Evolutionary conservation across 331 rosid genomes (phyloP).

Genomic region (Prunus yedoensis): DNA sequence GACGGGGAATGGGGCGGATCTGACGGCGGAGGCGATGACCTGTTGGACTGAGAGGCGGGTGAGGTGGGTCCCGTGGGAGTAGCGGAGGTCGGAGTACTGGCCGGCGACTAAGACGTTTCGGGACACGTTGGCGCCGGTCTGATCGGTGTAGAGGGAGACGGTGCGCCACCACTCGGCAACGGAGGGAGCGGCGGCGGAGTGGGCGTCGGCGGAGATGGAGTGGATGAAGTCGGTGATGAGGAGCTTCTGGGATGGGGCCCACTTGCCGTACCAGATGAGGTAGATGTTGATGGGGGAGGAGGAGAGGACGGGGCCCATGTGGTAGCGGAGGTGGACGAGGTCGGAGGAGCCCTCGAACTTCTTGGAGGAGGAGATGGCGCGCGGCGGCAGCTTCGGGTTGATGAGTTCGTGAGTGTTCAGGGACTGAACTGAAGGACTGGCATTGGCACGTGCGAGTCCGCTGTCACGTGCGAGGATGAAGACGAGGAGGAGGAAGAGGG

Average conservation of each 20-base stretch:
- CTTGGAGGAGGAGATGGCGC: constrained; percentile 57
- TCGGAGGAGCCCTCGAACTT: constrained; percentile 82
- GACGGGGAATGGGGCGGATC: constrained; percentile 64
- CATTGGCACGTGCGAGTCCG: neutral
- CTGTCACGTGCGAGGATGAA: neutral
- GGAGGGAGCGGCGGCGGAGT: constrained; percentile 54
- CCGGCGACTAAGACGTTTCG: constrained; percentile 63
- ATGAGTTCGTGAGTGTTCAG: constrained; percentile 22
- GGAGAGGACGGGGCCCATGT: constrained; percentile 92
- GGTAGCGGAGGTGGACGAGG: constrained; percentile 71
- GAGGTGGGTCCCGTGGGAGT: constrained; percentile 64
- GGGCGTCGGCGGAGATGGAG: constrained; percentile 50
- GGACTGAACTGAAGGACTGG: constrained; percentile 29
- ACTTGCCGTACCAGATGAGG: constrained; percentile 88
- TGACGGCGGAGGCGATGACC: constrained; percentile 68
- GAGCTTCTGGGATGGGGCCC: constrained; percentile 53
- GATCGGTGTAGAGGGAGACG: constrained; percentile 80
- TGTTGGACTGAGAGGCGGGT: constrained; percentile 77
- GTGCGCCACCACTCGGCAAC: constrained; percentile 89
- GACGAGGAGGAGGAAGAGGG: neutral
- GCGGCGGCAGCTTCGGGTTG: constrained; percentile 72
- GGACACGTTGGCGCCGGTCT: constrained; percentile 87
- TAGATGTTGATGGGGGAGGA: constrained; percentile 71
- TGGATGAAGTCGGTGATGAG: constrained; percentile 68
- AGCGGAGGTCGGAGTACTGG: constrained; percentile 48